A percentile compares a stretch with the other conserved stretches of the same genome.
These are phyloP conservation scores for Pyronema omphalodes DNA, from an alignment of 495 filamentous ascomycete genomes.

Conservation along the genomic window DNA sequence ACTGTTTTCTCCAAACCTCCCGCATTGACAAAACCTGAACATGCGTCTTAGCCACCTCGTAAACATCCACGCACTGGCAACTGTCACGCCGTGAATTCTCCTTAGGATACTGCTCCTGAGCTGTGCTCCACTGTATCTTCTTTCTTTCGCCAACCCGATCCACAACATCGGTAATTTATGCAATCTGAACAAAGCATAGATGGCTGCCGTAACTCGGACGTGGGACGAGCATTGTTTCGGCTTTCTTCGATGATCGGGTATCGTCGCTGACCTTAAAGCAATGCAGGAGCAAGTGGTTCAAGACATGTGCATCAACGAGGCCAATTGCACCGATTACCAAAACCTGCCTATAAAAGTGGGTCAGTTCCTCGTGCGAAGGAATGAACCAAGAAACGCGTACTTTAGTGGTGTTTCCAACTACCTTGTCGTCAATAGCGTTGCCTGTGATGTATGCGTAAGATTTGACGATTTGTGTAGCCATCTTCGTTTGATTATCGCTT, in stretches of 20 bases:
- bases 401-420: too few species aligned
- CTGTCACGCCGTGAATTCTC: constrained; percentile 33
- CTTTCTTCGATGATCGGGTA: constrained; percentile 63
- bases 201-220: constrained; percentile 42
- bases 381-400: too few species aligned
- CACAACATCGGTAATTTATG: constrained; percentile 74
- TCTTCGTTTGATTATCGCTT: too few species aligned
- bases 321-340: constrained; percentile 36
- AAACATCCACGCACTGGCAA: constrained; percentile 49
- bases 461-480: too few species aligned
- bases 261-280: constrained; percentile 48
- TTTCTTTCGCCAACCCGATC: constrained; percentile 53
- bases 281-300: neutral
- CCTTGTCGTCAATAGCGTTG: too few species aligned
- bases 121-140: constrained; percentile 23
- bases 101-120: constrained; percentile 28
- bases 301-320: constrained; percentile 39
- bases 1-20: constrained; percentile 50
- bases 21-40: constrained; percentile 47
- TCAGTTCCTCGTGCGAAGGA: too few species aligned
- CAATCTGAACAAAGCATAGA: constrained; percentile 58
- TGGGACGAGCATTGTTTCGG: constrained; percentile 39
- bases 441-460: too few species aligned
- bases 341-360: neutral
- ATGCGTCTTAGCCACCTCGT: constrained; percentile 50